phyloP scores from a whole-genome alignment of 441 rosid species.

The Breynia disticha region DNA sequence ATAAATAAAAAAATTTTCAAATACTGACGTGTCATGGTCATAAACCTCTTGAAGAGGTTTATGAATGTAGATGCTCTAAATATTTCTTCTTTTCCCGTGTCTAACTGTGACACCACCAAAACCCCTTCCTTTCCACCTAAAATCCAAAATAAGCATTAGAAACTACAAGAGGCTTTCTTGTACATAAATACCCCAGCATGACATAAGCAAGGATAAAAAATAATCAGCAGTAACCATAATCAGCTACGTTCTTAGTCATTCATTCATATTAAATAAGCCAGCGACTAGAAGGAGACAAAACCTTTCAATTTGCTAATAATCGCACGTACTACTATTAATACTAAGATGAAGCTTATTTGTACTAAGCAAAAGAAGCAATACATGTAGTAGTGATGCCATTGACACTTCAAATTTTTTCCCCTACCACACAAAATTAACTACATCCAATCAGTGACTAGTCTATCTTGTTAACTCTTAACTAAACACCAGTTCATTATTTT shows the following conservation, averaged over 20 bases:
- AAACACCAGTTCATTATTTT: too few relatives aligned
- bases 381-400: not conserved
- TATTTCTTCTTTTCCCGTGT: slow-evolving; percentile 94
- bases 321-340: not conserved
- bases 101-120: slow-evolving; percentile 96
- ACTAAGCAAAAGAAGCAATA: not conserved
- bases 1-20: too few relatives aligned
- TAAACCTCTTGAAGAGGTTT: too few relatives aligned
- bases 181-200: not conserved
- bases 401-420: not conserved
- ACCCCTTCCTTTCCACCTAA: slow-evolving; percentile 99
- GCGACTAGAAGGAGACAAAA: not conserved
- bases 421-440: too few relatives aligned
- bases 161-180: not conserved
- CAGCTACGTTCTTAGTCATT: not conserved
- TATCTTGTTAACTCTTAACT: too few relatives aligned
- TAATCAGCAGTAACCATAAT: not conserved
- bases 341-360: not conserved
- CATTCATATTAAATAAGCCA: not conserved
- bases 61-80: too few relatives aligned
- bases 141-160: slow-evolving; percentile 6
- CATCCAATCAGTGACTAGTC: too few relatives aligned
- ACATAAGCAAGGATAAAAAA: not conserved
- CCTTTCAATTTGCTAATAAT: not conserved
- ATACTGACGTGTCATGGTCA: too few relatives aligned